phyloP scores from a whole-genome alignment of 1,284 basidiomycete species.

The Neonothopanus nambi region DNA sequence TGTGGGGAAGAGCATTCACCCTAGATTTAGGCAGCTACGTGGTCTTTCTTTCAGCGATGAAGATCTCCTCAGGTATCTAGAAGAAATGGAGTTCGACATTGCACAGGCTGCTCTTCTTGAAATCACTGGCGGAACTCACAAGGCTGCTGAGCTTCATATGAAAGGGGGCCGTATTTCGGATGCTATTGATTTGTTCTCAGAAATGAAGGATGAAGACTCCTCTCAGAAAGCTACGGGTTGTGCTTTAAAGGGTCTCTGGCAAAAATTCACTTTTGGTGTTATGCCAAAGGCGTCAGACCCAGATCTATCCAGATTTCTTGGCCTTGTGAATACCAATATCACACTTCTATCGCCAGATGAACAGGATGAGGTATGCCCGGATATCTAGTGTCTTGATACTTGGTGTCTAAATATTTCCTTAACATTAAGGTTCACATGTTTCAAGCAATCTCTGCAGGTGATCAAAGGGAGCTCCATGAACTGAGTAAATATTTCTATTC shows the following conservation, averaged over 20 bases:
- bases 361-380: conserved; percentile 29
- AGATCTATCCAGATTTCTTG: conserved; percentile 21
- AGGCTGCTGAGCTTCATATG: conserved; percentile 60
- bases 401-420: background rate
- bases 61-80: conserved; percentile 57
- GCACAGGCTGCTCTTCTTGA: conserved; percentile 52
- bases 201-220: conserved; percentile 32
- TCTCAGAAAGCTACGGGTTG: conserved; percentile 30
- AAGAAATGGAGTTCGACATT: conserved; percentile 54
- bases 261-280: conserved; percentile 29
- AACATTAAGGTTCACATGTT: conserved; percentile 42
- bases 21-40: conserved; percentile 41
- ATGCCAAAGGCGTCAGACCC: conserved; percentile 12
- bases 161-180: conserved; percentile 47
- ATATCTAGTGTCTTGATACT: background rate
- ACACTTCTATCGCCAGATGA: conserved; percentile 17
- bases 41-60: conserved; percentile 52
- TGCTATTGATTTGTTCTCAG: conserved; percentile 49
- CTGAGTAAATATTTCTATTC: conserved; percentile 29
- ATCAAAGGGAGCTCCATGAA: conserved; percentile 25
- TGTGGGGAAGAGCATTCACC: background rate
- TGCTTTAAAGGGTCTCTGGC: conserved; percentile 33
- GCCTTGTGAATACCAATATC: too few relatives aligned
- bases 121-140: conserved; percentile 39
- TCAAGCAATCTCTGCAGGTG: conserved; percentile 30